Conservation (phyloP, 306 rosid species). For the Gillenia trifoliata region DNA sequence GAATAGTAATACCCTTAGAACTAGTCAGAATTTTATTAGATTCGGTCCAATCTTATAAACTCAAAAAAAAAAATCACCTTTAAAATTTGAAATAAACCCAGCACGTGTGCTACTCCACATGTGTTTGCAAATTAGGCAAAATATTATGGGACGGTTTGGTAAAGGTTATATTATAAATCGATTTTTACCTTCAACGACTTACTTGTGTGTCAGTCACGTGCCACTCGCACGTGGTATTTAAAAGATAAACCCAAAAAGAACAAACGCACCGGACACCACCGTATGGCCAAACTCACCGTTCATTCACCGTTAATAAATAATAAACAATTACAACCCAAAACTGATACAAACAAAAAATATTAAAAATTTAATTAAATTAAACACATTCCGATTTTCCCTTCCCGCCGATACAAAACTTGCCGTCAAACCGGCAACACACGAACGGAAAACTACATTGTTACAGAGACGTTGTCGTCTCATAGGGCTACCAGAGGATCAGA, state of each 20-base stretch:
- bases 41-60: background rate
- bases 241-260: background rate
- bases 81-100: background rate
- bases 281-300: background rate
- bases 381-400: slow-evolving; percentile 14
- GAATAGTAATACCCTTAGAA: no score
- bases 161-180: background rate
- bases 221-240: background rate
- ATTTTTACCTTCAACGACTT: background rate
- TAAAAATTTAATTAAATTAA: background rate
- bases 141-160: background rate
- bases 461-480: slow-evolving; percentile 4
- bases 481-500: slow-evolving; percentile 62
- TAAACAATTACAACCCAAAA: slow-evolving; percentile 8
- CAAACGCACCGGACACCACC: background rate
- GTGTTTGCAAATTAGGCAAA: background rate
- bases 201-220: background rate
- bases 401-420: slow-evolving; percentile 54
- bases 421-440: slow-evolving; percentile 19
- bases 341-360: background rate
- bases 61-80: background rate
- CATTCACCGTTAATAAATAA: background rate
- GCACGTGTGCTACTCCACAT: slow-evolving; percentile 1
- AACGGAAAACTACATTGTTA: background rate
- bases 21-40: background rate